Conservation (phyloP, 345 rosid species). For the Arabis hirsuta region DNA sequence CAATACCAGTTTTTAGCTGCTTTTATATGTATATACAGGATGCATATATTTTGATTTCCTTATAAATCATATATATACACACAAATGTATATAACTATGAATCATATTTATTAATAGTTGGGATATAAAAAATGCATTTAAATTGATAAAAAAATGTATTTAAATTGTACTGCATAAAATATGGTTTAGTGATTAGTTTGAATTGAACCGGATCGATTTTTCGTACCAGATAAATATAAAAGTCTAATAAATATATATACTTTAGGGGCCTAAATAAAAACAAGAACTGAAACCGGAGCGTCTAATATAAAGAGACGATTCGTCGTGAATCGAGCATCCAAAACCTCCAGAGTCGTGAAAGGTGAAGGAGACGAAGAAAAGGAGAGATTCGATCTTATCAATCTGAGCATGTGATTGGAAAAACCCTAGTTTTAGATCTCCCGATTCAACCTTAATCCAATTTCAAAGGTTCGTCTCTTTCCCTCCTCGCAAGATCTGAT, state of each 20-base stretch:
- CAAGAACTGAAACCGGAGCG: background rate
- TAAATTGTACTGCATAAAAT: no score
- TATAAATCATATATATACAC: no score
- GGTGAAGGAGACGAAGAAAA: constrained; percentile 10
- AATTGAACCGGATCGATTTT: no score
- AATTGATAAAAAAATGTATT: no score
- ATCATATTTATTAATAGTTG: no score
- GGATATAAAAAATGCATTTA: no score
- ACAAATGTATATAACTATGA: no score
- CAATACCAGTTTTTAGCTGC: no score
- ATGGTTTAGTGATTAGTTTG: no score
- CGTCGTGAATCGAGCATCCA: constrained; percentile 9
- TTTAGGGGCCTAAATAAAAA: background rate
- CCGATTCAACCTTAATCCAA: constrained; percentile 4
- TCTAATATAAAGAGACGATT: background rate
- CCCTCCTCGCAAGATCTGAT: constrained; percentile 29
- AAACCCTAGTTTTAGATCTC: constrained; percentile 22
- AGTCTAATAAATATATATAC: background rate
- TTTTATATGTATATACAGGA: background rate
- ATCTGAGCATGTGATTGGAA: constrained; percentile 30
- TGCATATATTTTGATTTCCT: no score
- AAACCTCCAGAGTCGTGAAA: constrained; percentile 34
- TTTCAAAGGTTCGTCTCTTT: constrained; percentile 35
- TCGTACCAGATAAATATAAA: background rate
- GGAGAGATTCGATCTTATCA: constrained; percentile 24